Percentiles rank a stretch among this genome's conserved stretches.
Conservation (phyloP, 768 basidiomycete genomes). For the Paxillus involutus region DNA sequence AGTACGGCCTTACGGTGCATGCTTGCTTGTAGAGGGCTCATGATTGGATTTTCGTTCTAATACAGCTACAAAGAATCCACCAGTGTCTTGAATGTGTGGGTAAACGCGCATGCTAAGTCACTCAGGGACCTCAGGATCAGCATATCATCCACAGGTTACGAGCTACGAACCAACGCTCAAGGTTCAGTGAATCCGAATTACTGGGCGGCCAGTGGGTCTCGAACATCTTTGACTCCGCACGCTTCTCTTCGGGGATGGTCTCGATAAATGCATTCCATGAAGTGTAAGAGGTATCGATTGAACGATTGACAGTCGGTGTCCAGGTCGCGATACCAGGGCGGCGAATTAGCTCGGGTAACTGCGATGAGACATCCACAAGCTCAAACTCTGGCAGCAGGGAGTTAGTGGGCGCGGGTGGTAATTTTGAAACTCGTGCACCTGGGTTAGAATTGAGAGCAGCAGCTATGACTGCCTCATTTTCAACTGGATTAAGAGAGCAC, state of each 20-base stretch:
- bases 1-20: conserved; percentile 12
- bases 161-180: conserved; percentile 68
- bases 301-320: conserved; percentile 68
- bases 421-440: conserved; percentile 41
- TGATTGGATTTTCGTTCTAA: conserved; percentile 50
- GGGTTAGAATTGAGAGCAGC: conserved; percentile 72
- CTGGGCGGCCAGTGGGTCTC: conserved; percentile 80
- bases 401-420: not conserved
- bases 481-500: conserved; percentile 94
- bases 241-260: conserved; percentile 47
- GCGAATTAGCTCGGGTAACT: conserved; percentile 69
- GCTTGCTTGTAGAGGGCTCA: conserved; percentile 2
- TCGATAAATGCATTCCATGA: conserved; percentile 62
- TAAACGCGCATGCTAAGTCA: conserved; percentile 76
- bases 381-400: conserved; percentile 54
- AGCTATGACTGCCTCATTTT: conserved; percentile 95
- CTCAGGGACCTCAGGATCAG: not conserved
- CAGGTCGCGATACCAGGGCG: conserved; percentile 76
- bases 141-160: not conserved
- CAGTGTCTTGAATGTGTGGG: conserved; percentile 94
- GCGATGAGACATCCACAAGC: conserved; percentile 75
- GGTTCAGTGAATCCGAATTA: conserved; percentile 56
- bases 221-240: conserved; percentile 59
- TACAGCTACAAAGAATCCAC: conserved; percentile 97
- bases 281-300: conserved; percentile 48